Base-by-base conservation (phyloP, 257 asterid species). In the Solanum bukasovii region DNA sequence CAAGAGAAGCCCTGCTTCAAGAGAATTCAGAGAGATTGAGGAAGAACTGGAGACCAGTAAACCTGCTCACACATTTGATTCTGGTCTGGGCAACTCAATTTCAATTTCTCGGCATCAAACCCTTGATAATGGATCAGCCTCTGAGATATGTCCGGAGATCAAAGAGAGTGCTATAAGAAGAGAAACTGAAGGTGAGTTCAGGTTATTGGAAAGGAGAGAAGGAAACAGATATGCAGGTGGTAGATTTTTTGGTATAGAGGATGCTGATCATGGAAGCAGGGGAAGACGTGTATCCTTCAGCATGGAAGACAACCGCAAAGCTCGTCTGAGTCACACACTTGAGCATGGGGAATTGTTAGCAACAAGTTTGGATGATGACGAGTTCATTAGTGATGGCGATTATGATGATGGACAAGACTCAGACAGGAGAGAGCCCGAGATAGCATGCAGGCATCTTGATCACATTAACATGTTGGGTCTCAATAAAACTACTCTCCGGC, bases 111-210 rank as follows among this genome's bases (percentile, higher is more conserved):
- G 89, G 67, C 85, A 86, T 40, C 91, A 31, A 72, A 90, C 73
- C 68, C 78, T 74, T 86, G 92, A 83, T 73, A 94, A 94, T 90
- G 96, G 93, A 59, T 90, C 92, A 65, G 85, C 88, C 31, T 90
- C 95, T 70, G 94, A 93, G 90, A 84, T 90, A 67, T 89, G 86
- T 78, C 88, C 89, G 4, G 99, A 94, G 90, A 72, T 91, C 29
- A 96, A 95, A 91, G 99, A 95, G 90, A 97, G 98, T 88, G 98
- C 98, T 27, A 96, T 97, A 90, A 94, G 98, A 90, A 91, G 99
- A 90, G 99, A 97, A 91, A 96, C 98, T 13, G 99, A 96, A 90
- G 99, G 99, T 18, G 99, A 95, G 63, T 97, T 96, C 90, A 91
- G 99, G 88, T 91, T 97, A 42, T 91, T 96, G 70, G 99, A 94